Percentiles rank a stretch among this genome's conserved stretches.
These are phyloP conservation scores for Sugiyamaella grinbergsii DNA, from an alignment of 1,139 yeast species.

Conservation along the genomic window DNA sequence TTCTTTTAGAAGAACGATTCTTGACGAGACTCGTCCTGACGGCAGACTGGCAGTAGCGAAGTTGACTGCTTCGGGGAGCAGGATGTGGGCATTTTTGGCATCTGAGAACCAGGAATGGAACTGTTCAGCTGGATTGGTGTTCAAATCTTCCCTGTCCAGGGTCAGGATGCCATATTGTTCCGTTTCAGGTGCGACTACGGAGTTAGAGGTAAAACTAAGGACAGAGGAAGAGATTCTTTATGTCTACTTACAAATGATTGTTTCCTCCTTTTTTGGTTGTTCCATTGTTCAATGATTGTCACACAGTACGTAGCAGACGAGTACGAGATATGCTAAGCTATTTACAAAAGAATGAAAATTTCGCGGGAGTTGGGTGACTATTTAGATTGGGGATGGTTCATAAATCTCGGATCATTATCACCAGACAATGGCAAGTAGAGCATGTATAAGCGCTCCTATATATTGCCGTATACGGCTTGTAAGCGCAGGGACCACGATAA, in stretches of 20 bases:
- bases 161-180: constrained; percentile 79
- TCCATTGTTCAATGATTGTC: constrained; percentile 9
- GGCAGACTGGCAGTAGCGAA: constrained; percentile 87
- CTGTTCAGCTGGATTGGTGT: constrained; percentile 66
- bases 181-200: constrained; percentile 74
- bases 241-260: constrained; percentile 25
- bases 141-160: constrained; percentile 57
- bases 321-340: too few species aligned
- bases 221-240: too few species aligned
- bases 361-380: neutral
- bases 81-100: constrained; percentile 59
- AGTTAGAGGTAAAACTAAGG: too few species aligned
- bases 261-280: constrained; percentile 23
- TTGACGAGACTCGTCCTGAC: constrained; percentile 80
- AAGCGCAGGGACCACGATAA: neutral
- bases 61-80: constrained; percentile 76
- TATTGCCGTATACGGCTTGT: constrained; percentile 3
- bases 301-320: too few species aligned
- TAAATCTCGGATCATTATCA: neutral
- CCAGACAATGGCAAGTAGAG: constrained; percentile 5
- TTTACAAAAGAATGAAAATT: constrained; percentile 1
- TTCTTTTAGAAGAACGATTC: constrained; percentile 85
- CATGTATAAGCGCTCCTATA: too few species aligned
- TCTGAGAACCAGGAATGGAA: constrained; percentile 84
- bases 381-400: neutral